Conservation (phyloP, 768 basidiomycete species). For the Boletus tylopilopsis region DNA sequence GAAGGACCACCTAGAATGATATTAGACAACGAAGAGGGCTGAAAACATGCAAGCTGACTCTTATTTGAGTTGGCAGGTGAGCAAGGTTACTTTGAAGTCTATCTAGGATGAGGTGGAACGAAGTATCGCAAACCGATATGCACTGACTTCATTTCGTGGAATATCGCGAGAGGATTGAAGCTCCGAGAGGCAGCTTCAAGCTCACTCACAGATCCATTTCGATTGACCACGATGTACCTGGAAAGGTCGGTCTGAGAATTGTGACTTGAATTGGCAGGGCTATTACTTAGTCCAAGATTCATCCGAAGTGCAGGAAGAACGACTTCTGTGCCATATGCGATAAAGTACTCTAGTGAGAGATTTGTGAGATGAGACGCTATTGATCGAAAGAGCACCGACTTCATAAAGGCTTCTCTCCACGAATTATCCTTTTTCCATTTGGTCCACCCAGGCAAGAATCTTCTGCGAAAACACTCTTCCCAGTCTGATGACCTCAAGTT, state of each 20-base stretch:
- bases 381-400: slow-evolving; percentile 39
- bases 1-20: slow-evolving; percentile 54
- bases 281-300: slow-evolving; percentile 81
- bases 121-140: not conserved
- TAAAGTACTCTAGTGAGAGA: slow-evolving; percentile 49
- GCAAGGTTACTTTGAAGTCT: slow-evolving; percentile 68
- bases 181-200: slow-evolving; percentile 62
- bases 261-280: not conserved
- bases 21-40: slow-evolving; percentile 7
- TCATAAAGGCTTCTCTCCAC: slow-evolving; percentile 67
- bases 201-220: slow-evolving; percentile 72
- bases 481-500: slow-evolving; percentile 64
- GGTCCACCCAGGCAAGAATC: slow-evolving; percentile 76
- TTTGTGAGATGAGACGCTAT: slow-evolving; percentile 8
- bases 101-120: slow-evolving; percentile 1
- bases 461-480: slow-evolving; percentile 67
- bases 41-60: slow-evolving; percentile 48
- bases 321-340: slow-evolving; percentile 66
- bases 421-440: slow-evolving; percentile 60
- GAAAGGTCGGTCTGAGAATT: not conserved
- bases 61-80: slow-evolving; percentile 62
- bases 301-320: slow-evolving; percentile 67
- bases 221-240: slow-evolving; percentile 73
- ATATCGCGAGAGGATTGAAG: slow-evolving; percentile 64
- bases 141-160: slow-evolving; percentile 73